These are phyloP conservation scores for Cutaneotrichosporon mucoides DNA, from an alignment of 1,284 basidiomycete species.

Conservation along the genomic window DNA sequence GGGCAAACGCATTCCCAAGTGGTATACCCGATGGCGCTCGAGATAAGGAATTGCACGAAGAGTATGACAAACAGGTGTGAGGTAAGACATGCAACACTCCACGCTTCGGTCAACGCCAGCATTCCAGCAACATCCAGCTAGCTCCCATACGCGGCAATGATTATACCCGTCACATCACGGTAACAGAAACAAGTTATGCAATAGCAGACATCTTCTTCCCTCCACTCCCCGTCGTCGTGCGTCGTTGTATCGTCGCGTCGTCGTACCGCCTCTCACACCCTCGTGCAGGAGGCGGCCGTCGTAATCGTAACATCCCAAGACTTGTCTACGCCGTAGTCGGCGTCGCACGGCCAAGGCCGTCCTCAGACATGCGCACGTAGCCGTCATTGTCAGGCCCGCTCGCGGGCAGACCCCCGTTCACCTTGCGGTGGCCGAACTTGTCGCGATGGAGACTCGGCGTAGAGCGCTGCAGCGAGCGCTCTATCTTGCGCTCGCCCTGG, in stretches of 20 bases:
- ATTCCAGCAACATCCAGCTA: too few relatives aligned
- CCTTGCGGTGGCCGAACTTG: not conserved
- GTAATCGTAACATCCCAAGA: not conserved
- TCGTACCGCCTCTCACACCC: not conserved
- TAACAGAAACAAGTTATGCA: not conserved
- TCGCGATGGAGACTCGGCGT: not conserved
- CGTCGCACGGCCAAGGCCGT: not conserved
- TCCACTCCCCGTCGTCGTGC: too few relatives aligned
- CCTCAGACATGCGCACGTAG: not conserved
- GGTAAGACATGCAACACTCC: too few relatives aligned
- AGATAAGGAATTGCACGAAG: too few relatives aligned
- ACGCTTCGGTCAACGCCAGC: too few relatives aligned
- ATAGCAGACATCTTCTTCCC: not conserved
- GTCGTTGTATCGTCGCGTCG: too few relatives aligned
- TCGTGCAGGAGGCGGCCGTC: not conserved
- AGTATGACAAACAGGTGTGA: too few relatives aligned
- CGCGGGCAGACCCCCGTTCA: not conserved
- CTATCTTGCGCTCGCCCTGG: slow-evolving; percentile 44
- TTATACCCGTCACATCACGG: slow-evolving; percentile 5
- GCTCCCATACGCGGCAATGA: too few relatives aligned
- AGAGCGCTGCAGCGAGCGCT: slow-evolving; percentile 23
- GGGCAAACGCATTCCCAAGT: too few relatives aligned
- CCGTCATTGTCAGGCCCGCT: not conserved
- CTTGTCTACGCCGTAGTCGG: not conserved
- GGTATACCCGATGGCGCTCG: too few relatives aligned